Evolutionary conservation across 352 stramenopile species (phyloP).

Genomic region (Thraustochytrium sp.): DNA sequence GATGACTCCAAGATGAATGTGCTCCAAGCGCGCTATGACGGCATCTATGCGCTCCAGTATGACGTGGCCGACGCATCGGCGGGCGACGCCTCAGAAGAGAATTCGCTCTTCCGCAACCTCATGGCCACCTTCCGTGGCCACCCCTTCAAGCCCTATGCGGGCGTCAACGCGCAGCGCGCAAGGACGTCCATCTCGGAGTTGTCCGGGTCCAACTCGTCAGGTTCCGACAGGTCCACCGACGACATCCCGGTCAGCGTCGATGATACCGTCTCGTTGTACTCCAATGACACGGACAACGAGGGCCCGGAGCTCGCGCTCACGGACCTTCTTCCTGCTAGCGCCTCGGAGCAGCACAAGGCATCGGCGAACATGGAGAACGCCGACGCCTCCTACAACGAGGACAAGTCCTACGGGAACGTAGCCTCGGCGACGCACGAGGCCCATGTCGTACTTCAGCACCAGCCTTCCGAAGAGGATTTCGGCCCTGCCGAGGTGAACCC

Average conservation of each 20-base stretch:
- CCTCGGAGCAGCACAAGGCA: background rate
- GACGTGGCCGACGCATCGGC: background rate
- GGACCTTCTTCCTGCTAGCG: background rate
- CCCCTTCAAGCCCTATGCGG: background rate
- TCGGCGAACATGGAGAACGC: too few relatives aligned
- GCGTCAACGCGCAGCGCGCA: too few relatives aligned
- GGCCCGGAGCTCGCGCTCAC: background rate
- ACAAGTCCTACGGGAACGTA: too few relatives aligned
- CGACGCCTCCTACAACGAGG: too few relatives aligned
- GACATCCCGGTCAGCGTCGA: background rate
- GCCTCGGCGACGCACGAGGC: too few relatives aligned
- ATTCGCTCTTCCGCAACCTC: background rate
- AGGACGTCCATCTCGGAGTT: too few relatives aligned
- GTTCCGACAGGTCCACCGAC: too few relatives aligned
- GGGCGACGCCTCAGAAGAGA: background rate
- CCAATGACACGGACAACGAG: background rate
- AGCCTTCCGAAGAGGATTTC: too few relatives aligned
- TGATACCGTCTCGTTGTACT: background rate
- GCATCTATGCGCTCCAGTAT: slow-evolving; percentile 1
- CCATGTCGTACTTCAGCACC: too few relatives aligned
- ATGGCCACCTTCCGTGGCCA: background rate
- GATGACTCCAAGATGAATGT: slow-evolving; percentile 1
- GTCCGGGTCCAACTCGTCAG: too few relatives aligned
- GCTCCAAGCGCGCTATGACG: slow-evolving; percentile 9
- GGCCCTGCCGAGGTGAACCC: background rate